phyloP scores from a whole-genome alignment of 306 rosid genomes.

The Lathyrus aphaca region DNA sequence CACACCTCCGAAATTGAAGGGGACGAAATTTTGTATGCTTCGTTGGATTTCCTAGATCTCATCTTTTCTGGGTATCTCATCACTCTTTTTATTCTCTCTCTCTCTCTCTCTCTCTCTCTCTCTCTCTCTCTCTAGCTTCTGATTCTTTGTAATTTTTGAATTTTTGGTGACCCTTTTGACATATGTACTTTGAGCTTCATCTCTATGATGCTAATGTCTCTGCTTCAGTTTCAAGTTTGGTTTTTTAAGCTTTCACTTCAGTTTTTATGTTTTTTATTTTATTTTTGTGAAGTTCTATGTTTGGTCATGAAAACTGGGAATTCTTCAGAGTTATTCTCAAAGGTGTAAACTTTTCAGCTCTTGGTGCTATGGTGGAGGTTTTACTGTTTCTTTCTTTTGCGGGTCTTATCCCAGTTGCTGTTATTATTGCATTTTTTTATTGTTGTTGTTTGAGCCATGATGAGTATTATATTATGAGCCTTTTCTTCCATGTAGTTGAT shows the following conservation, averaged over 20 bases:
- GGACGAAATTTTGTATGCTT: slow-evolving; percentile 32
- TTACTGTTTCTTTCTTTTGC: slow-evolving; percentile 10
- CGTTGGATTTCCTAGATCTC: slow-evolving; percentile 48
- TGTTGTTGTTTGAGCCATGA: no score
- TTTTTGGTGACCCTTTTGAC: slow-evolving; percentile 39
- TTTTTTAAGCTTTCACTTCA: slow-evolving; percentile 24
- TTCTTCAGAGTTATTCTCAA: slow-evolving; percentile 6
- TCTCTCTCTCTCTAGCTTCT: no score
- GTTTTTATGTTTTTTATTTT: neutral
- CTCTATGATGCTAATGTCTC: slow-evolving; percentile 19
- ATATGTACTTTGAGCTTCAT: slow-evolving; percentile 13
- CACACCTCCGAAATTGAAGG: slow-evolving; percentile 53
- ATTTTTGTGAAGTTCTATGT: slow-evolving; percentile 22
- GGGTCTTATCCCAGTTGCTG: slow-evolving; percentile 21
- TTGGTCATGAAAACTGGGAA: slow-evolving; percentile 20
- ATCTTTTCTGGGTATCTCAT: slow-evolving; percentile 10
- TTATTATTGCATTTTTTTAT: neutral
- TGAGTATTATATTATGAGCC: no score
- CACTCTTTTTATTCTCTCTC: slow-evolving; percentile 2
- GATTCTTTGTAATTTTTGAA: neutral
- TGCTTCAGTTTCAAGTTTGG: slow-evolving; percentile 30
- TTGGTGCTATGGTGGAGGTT: slow-evolving; percentile 9
- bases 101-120: no score
- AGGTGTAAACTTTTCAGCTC: slow-evolving; percentile 21
- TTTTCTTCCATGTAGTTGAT: neutral